A percentile compares a stretch with the other conserved stretches of the same genome.
phyloP scores from a whole-genome alignment of 2,329 filamentous ascomycete genomes.

The Ascochyta pisi region DNA sequence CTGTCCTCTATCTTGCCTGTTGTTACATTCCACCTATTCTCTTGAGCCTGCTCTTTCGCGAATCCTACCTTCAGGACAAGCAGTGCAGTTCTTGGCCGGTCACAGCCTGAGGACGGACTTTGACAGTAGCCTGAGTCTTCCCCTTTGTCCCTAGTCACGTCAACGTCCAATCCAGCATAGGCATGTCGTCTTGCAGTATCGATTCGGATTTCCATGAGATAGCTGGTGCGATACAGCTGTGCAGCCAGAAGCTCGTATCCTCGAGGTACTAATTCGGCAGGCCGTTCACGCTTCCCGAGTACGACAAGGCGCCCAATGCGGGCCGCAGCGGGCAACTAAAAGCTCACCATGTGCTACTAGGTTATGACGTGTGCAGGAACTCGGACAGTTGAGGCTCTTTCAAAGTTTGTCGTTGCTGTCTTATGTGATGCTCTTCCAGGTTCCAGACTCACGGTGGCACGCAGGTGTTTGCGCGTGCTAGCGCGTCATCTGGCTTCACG shows the following conservation, averaged over 20 bases:
- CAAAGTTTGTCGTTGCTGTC: not conserved
- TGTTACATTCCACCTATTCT: not conserved
- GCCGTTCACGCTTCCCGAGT: slow-evolving; percentile 1
- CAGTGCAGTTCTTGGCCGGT: not conserved
- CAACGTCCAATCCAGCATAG: too few relatives aligned
- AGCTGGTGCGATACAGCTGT: not conserved
- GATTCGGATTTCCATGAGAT: not conserved
- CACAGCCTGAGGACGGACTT: not conserved
- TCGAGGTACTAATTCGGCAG: not conserved
- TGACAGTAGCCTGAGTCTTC: not conserved
- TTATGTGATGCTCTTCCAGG: not conserved
- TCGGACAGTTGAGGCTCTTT: not conserved
- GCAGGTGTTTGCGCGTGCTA: slow-evolving; percentile 14
- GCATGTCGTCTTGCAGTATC: not conserved
- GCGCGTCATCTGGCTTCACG: slow-evolving; percentile 8
- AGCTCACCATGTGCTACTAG: not conserved
- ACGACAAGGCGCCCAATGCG: slow-evolving; percentile 14
- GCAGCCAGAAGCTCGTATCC: not conserved
- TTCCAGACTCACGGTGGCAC: slow-evolving; percentile 4
- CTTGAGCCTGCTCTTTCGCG: not conserved
- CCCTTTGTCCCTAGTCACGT: not conserved
- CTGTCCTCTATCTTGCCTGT: not conserved
- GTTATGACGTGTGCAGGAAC: slow-evolving; percentile 8
- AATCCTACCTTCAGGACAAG: not conserved
- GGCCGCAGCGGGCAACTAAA: slow-evolving; percentile 15